Evolutionary conservation across 352 stramenopile genomes (phyloP), one percentile per base, ranked within the genome.

Genomic region (Globisporangium splendens): DNA sequence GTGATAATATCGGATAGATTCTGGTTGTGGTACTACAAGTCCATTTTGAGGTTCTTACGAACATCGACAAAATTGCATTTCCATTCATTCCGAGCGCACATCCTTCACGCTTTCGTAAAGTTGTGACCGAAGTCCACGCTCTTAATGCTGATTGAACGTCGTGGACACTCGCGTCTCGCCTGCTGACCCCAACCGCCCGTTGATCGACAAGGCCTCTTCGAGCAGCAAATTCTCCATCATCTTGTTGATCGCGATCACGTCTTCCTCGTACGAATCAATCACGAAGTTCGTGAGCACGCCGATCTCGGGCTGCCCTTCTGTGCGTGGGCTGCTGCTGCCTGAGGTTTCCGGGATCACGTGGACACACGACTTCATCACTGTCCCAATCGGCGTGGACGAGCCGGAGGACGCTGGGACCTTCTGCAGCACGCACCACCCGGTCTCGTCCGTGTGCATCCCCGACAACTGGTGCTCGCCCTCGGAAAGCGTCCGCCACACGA

Each of bases 401-500:
- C 55, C 35, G 5, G 47, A 15, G 14, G 48, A 22, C 3, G 54
- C 17, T n/a, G 56, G 47, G 47, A 62, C 56, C 46, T 54, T 54
- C 47, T 62, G 52, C 20, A 88, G 66, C 1, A 84, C 64, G 24
- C 75, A 81, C 78, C 78, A 88, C 17, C 78, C 78, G 3, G 75
- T 88, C 62, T 88, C 75, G 52, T 88, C 73, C 50, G 78, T 86
- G 52, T 73, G 83, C 69, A 86, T 73, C 0, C 64, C 70, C 49
- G 63, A 69, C 41, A 78, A 66, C n/a, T 73, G 64, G 18, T 70
- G 59, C 43, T 70, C 66, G 24, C 69, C 69, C 14, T 72, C 65
- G 1, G 68, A 77, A 13, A 79, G 55, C 2, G 62, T 69, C 7
- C 75, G 69, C 78, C 78, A 88, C 8, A 86, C 78, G 17, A 85